These are phyloP conservation scores for Ogataea philodendri DNA, from an alignment of 805 yeast genomes.

Conservation along the genomic window DNA sequence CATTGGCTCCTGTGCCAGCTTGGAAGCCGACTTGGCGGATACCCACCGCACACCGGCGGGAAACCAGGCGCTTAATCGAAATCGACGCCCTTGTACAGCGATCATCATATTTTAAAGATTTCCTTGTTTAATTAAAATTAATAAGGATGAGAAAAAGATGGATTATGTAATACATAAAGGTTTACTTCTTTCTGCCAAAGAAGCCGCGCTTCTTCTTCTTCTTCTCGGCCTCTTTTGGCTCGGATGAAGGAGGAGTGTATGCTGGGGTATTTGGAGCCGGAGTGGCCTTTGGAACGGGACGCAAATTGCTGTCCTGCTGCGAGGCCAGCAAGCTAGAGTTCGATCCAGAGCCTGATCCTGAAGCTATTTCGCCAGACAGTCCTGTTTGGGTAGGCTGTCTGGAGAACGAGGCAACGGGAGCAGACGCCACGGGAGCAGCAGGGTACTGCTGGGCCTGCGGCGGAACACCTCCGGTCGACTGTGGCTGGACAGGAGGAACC, in stretches of 20 bases:
- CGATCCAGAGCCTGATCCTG: slow-evolving; percentile 8
- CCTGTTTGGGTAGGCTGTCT: neutral
- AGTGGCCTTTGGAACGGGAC: slow-evolving; percentile 31
- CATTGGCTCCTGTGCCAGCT: slow-evolving; percentile 14
- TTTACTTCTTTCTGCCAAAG: slow-evolving; percentile 66
- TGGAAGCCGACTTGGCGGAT: no score
- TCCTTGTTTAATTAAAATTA: neutral
- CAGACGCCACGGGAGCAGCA: slow-evolving; percentile 6
- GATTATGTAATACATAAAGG: slow-evolving; percentile 16
- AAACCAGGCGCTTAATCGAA: no score
- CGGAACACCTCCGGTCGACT: neutral
- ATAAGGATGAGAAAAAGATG: neutral
- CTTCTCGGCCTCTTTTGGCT: slow-evolving; percentile 34
- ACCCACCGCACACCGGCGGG: no score
- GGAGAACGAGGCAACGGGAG: slow-evolving; percentile 1
- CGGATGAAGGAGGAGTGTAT: slow-evolving; percentile 43
- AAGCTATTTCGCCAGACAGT: neutral
- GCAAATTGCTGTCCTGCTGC: slow-evolving; percentile 16
- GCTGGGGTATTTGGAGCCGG: slow-evolving; percentile 47
- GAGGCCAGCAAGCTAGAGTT: slow-evolving; percentile 11
- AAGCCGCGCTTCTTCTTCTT: slow-evolving; percentile 62
- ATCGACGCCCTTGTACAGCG: no score
- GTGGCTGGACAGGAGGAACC: slow-evolving; percentile 8
- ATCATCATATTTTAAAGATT: no score
- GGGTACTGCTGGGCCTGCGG: slow-evolving; percentile 8